phyloP scores from a whole-genome alignment of 2,329 filamentous ascomycete species.

The Rasamsonia emersonii region DNA sequence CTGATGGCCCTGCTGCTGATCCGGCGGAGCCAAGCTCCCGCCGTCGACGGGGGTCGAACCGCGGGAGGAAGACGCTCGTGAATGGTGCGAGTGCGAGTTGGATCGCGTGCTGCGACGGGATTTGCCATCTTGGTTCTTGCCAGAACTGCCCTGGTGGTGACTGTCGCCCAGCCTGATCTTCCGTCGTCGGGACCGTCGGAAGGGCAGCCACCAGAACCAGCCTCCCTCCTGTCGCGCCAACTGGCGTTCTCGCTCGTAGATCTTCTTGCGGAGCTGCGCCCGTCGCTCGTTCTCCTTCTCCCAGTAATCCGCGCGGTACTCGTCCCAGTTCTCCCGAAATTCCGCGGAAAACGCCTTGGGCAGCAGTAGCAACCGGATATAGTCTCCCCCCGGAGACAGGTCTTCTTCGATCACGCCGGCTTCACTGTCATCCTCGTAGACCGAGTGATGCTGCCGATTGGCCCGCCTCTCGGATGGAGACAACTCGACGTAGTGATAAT shows the following conservation, averaged over 20 bases:
- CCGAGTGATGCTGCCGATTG: conserved; percentile 25
- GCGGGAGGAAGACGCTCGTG: conserved; percentile 32
- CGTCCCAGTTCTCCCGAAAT: conserved; percentile 94
- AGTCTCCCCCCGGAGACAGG: conserved; percentile 78
- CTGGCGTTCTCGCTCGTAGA: conserved; percentile 60
- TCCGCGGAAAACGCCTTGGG: conserved; percentile 92
- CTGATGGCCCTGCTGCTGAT: conserved; percentile 15
- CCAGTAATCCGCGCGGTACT: conserved; percentile 93
- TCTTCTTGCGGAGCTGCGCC: conserved; percentile 59
- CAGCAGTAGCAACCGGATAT: conserved; percentile 79
- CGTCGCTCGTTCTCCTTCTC: conserved; percentile 90
- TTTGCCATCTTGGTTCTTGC: conserved; percentile 21
- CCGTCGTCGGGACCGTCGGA: conserved; percentile 25
- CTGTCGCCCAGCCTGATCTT: conserved; percentile 21
- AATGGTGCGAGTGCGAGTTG: conserved; percentile 27
- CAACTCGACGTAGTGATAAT: conserved; percentile 74
- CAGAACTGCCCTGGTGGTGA: conserved; percentile 17
- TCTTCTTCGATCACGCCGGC: conserved; percentile 70
- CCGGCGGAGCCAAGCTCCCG: conserved; percentile 24
- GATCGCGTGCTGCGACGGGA: conserved; percentile 27
- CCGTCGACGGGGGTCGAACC: conserved; percentile 31
- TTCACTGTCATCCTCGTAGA: conserved; percentile 55
- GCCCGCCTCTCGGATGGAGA: conserved; percentile 30
- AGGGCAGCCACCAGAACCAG: conserved; percentile 78
- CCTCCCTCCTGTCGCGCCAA: conserved; percentile 60